phyloP scores from a whole-genome alignment of 2,329 filamentous ascomycete genomes.

The Xylaria sp. region DNA sequence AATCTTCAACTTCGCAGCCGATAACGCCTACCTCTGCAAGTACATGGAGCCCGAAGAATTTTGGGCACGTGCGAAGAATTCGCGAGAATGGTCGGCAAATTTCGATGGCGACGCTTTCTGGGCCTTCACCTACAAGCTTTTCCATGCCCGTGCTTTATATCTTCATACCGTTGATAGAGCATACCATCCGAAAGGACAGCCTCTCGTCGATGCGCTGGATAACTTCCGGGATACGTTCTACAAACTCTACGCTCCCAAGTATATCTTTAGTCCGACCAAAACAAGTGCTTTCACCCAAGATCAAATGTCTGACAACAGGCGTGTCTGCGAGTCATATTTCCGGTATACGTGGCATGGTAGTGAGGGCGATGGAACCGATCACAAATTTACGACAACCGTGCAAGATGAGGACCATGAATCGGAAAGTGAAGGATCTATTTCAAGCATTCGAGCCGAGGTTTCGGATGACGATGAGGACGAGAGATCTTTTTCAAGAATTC shows the following conservation, averaged over 20 bases:
- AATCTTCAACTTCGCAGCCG: slow-evolving; percentile 33
- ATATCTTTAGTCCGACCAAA: not conserved
- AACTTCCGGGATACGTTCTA: slow-evolving; percentile 1
- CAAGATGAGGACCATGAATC: slow-evolving; percentile 1
- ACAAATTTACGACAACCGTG: not conserved
- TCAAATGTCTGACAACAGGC: not conserved
- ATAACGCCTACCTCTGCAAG: slow-evolving; percentile 26
- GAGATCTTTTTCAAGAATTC: no score
- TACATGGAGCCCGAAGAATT: slow-evolving; percentile 32
- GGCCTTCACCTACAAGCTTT: slow-evolving; percentile 40
- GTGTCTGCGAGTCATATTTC: slow-evolving; percentile 3
- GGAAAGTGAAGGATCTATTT: not conserved
- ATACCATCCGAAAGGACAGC: not conserved
- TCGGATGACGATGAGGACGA: not conserved
- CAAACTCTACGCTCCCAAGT: not conserved
- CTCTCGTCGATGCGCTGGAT: slow-evolving; percentile 15
- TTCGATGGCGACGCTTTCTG: slow-evolving; percentile 36
- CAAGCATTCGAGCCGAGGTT: not conserved
- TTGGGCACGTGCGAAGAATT: slow-evolving; percentile 32
- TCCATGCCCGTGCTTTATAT: slow-evolving; percentile 37
- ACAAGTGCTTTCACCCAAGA: no score
- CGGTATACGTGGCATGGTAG: not conserved
- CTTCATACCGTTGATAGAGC: not conserved
- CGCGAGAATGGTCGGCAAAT: slow-evolving; percentile 25
- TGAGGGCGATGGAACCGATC: slow-evolving; percentile 21